Conservation (phyloP, 345 rosid species). For the Adansonia digitata region DNA sequence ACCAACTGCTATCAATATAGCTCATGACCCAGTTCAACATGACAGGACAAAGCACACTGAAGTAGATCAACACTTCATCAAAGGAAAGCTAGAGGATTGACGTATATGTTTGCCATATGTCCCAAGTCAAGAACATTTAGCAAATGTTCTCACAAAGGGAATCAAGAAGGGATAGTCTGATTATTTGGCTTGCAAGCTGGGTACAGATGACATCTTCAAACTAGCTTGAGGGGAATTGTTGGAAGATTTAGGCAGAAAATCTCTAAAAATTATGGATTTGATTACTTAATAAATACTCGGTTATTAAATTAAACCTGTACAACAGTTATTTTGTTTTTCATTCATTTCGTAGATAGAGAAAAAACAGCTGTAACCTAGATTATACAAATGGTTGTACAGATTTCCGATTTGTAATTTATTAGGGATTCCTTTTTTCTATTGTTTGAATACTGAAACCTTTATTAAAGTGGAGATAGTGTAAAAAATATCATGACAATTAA, state of each 20-base stretch:
- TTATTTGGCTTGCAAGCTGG: neutral
- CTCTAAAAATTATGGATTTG: no score
- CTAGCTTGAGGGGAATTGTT: no score
- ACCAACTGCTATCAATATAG: no score
- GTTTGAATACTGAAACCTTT: neutral
- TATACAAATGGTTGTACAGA: neutral
- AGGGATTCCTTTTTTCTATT: neutral
- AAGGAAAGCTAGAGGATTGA: neutral
- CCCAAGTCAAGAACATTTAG: neutral
- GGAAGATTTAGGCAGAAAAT: no score
- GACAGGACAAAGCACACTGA: no score
- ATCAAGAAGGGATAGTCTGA: neutral
- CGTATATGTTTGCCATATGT: neutral
- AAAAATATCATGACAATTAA: no score
- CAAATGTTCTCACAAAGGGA: neutral
- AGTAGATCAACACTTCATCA: neutral
- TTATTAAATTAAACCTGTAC: neutral
- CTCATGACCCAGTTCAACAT: no score
- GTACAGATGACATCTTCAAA: no score
- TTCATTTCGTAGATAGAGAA: neutral
- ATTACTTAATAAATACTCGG: no score
- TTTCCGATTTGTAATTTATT: neutral
- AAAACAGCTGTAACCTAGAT: neutral
- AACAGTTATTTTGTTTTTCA: neutral
- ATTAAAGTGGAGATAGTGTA: no score